Percentiles rank a stretch among this genome's conserved stretches.
These are phyloP conservation scores for Astathelohania contejeani DNA, from an alignment of 371 early-diverging fungal species.

Conservation along the genomic window DNA sequence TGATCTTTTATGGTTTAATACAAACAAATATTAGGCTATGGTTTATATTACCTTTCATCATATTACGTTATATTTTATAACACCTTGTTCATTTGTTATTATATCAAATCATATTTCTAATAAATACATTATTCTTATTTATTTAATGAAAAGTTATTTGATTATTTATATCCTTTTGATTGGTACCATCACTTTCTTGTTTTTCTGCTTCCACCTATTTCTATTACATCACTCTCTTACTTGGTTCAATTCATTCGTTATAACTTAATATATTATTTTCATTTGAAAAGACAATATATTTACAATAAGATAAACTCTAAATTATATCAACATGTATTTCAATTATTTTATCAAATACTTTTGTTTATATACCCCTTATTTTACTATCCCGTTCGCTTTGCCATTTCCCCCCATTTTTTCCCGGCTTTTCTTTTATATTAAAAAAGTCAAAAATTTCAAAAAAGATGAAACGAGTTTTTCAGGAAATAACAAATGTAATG, in stretches of 20 bases:
- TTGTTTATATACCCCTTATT: neutral
- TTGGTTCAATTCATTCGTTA: neutral
- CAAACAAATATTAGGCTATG: too few relatives aligned
- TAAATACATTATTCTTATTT: neutral
- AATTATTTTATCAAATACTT: neutral
- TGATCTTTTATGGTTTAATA: too few relatives aligned
- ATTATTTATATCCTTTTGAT: neutral
- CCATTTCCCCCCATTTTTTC: neutral
- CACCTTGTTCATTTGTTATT: neutral
- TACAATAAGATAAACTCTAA: neutral
- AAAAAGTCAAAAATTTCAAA: neutral
- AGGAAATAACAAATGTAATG: conserved; percentile 49
- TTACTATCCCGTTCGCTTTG: neutral
- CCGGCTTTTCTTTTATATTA: neutral
- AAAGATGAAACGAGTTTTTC: conserved; percentile 32
- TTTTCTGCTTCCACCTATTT: neutral
- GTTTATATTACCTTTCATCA: too few relatives aligned
- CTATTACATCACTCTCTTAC: neutral
- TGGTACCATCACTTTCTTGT: neutral
- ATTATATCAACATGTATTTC: neutral
- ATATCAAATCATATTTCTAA: neutral
- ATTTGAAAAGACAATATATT: neutral
- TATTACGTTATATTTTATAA: neutral
- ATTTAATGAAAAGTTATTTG: neutral
- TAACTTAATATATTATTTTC: neutral